These are phyloP conservation scores for Penicillium sp. DNA, from an alignment of 2,329 filamentous ascomycete species.

Conservation along the genomic window DNA sequence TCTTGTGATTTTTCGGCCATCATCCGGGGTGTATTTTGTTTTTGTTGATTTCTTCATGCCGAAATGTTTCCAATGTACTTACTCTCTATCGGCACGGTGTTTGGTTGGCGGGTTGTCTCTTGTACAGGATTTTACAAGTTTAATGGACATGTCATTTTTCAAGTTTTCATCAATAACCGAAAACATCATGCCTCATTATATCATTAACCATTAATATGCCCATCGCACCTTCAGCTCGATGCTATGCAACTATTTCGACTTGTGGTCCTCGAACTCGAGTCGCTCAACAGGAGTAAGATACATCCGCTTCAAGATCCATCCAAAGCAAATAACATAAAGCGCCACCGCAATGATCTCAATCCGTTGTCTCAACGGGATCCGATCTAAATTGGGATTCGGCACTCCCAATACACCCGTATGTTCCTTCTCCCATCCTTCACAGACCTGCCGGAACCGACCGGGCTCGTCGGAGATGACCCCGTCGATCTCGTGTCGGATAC, in stretches of 20 bases:
- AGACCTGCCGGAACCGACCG: conserved; percentile 11
- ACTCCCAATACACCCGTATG: neutral
- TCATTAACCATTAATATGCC: neutral
- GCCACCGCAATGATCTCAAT: conserved; percentile 8
- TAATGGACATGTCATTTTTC: conserved; percentile 3
- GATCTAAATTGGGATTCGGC: conserved; percentile 5
- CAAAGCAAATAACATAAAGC: conserved; percentile 16
- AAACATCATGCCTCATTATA: conserved; percentile 7
- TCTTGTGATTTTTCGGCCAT: neutral
- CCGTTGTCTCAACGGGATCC: conserved; percentile 14
- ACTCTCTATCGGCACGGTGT: conserved; percentile 14
- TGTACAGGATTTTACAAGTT: neutral
- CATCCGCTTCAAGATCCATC: conserved; percentile 16
- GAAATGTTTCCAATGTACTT: conserved; percentile 18
- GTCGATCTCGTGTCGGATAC: conserved; percentile 64
- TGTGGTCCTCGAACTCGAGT: conserved; percentile 12
- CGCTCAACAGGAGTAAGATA: conserved; percentile 5
- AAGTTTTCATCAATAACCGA: neutral
- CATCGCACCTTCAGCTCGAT: neutral
- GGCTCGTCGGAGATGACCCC: conserved; percentile 87
- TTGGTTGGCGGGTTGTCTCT: conserved; percentile 3
- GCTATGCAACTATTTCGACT: conserved; percentile 6
- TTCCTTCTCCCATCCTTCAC: conserved; percentile 18
- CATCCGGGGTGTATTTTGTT: conserved; percentile 1
- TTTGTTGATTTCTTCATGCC: conserved; percentile 9